Percentiles rank a stretch among this genome's conserved stretches.
phyloP scores from a whole-genome alignment of 2,329 filamentous ascomycete species.

The Arthrobotrys musiformis region DNA sequence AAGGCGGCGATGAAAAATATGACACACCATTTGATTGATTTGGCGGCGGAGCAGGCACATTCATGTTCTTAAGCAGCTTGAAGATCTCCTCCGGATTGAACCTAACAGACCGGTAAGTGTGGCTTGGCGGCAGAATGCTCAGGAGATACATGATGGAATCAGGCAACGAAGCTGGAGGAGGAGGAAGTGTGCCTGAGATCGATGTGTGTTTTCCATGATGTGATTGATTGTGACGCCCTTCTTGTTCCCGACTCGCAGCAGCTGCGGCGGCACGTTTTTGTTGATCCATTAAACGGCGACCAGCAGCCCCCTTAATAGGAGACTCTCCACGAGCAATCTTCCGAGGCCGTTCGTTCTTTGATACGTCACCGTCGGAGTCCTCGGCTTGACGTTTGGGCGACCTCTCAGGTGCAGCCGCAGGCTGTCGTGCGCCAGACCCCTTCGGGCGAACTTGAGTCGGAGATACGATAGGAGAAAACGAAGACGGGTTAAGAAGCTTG shows the following conservation, averaged over 20 bases:
- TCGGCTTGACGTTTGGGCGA: conserved; percentile 64
- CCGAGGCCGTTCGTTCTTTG: conserved; percentile 73
- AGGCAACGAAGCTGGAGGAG: conserved; percentile 74
- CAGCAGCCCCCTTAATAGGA: conserved; percentile 89
- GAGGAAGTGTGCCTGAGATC: conserved; percentile 54
- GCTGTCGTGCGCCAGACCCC: conserved; percentile 61
- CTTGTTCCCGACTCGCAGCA: conserved; percentile 62
- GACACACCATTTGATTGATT: conserved; percentile 54
- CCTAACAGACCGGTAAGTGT: conserved; percentile 76
- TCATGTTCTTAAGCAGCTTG: conserved; percentile 74
- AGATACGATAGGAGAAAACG: conserved; percentile 58
- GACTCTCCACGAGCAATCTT: conserved; percentile 91
- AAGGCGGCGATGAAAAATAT: conserved; percentile 44
- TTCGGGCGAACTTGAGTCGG: conserved; percentile 55
- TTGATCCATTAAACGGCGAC: conserved; percentile 83
- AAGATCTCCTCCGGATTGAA: conserved; percentile 79
- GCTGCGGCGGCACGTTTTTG: conserved; percentile 69
- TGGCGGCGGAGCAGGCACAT: conserved; percentile 67
- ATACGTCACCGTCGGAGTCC: conserved; percentile 72
- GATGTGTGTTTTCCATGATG: conserved; percentile 46
- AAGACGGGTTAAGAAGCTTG: conserved; percentile 59
- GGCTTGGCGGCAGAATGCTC: conserved; percentile 77
- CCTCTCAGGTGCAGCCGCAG: conserved; percentile 65
- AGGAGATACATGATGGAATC: conserved; percentile 73
- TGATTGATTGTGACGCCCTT: conserved; percentile 28